Percentiles rank a stretch among this genome's conserved stretches.
These are phyloP conservation scores for Astragalus glycyphyllos DNA, from an alignment of 306 rosid genomes.

Conservation along the genomic window DNA sequence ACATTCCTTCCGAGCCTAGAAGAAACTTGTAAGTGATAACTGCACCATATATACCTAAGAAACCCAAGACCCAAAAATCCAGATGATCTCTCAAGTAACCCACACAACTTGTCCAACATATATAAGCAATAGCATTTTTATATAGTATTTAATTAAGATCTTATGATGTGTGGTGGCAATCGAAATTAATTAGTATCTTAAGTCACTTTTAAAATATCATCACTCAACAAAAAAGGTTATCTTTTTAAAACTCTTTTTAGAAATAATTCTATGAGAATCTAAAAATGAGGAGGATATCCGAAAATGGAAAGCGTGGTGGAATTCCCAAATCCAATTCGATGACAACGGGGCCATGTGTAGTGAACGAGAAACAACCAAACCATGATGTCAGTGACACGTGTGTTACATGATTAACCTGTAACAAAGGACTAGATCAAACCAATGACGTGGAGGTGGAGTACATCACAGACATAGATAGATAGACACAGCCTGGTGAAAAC, in stretches of 20 bases:
- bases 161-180: too few species aligned
- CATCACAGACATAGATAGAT: too few species aligned
- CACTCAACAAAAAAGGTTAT: too few species aligned
- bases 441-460: slow-evolving; percentile 44
- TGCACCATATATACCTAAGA: slow-evolving; percentile 16
- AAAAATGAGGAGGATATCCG: neutral
- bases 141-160: too few species aligned
- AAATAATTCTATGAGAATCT: too few species aligned
- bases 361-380: neutral
- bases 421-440: slow-evolving; percentile 31
- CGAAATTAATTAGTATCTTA: too few species aligned
- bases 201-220: too few species aligned
- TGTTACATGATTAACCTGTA: slow-evolving; percentile 35
- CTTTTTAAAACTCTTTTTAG: too few species aligned
- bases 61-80: neutral
- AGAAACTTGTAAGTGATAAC: slow-evolving; percentile 14
- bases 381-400: slow-evolving; percentile 37
- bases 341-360: slow-evolving; percentile 63
- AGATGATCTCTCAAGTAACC: slow-evolving; percentile 2
- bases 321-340: slow-evolving; percentile 26
- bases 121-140: neutral
- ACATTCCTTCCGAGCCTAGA: neutral
- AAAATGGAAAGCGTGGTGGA: slow-evolving; percentile 29
- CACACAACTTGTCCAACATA: neutral
- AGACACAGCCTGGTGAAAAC: neutral